phyloP scores from a whole-genome alignment of 257 asterid species.

The Echites panduratus region DNA sequence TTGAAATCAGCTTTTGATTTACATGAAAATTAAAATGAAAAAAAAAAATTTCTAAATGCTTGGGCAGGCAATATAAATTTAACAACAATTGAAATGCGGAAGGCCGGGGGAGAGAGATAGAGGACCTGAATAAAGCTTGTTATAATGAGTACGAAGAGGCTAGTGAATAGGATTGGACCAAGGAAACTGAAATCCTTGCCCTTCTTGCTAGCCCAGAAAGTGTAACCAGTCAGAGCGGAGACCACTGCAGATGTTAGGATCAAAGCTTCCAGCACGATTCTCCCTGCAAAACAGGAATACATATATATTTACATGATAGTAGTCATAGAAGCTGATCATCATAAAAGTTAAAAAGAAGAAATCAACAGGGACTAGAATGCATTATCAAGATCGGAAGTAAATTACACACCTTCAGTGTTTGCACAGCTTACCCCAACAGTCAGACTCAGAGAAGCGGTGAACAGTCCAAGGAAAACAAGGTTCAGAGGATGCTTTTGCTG shows the following conservation, averaged over 20 bases:
- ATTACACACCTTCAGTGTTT: constrained; percentile 75
- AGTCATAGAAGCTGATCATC: not conserved
- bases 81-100: not conserved
- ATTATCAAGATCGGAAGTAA: constrained; percentile 8
- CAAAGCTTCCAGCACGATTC: constrained; percentile 86
- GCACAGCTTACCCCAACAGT: constrained; percentile 95
- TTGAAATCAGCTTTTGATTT: too few species aligned
- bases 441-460: constrained; percentile 73
- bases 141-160: constrained; percentile 70
- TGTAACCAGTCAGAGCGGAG: constrained; percentile 74
- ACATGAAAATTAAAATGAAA: too few species aligned
- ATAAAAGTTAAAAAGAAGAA: not conserved
- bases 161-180: constrained; percentile 93
- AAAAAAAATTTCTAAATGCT: not conserved
- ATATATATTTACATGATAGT: not conserved
- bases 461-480: constrained; percentile 88
- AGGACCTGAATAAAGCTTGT: constrained; percentile 84
- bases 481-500: constrained; percentile 93
- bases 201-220: constrained; percentile 98
- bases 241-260: constrained; percentile 94
- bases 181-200: constrained; percentile 95
- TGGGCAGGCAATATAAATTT: not conserved
- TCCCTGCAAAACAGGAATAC: constrained; percentile 41
- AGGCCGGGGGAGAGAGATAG: not conserved
- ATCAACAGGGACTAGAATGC: constrained; percentile 3